Evolutionary conservation across 441 rosid genomes (phyloP), one percentile per base, ranked within the genome.

Genomic region (Gossypium laxum): DNA sequence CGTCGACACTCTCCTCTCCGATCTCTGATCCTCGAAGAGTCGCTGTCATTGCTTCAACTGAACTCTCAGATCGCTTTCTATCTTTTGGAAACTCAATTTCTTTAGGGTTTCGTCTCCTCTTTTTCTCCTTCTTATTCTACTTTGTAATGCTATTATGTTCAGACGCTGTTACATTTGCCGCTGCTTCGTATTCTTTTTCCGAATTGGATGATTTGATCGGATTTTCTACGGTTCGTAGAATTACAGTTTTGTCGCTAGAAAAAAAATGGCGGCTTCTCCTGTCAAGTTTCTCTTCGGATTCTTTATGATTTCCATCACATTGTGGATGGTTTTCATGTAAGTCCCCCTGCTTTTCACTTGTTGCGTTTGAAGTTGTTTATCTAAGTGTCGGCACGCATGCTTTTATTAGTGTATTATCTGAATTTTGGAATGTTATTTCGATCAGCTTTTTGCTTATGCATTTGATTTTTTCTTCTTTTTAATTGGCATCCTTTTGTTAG

Each of bases 321-420:
- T 94, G 72, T 94, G 98, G 98, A 71, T 92, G 82, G 79, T 90
- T 76, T 89, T 94, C 88, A 84, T 92, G 99, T 94, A 84, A 82
- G 98, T 83, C 52, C 2, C 61, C 62, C 67, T 3, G 45, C 51
- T 67, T 81, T 57, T 52, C 30, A 24, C 5, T 41, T 66, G 12
- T 28, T 72, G 12, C 19, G 21, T 58, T n/a, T 43, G n/a, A 47
- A 48, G 8, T 48, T 24, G 12, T 24, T 66, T 7, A 47, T 50
- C 14, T 15, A 48, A 14, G 1, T 8, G 12, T 28, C 19, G 11
- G 48, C 56, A 22, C 48, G 54, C 12, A n/a, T 24, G 6, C 24
- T 0, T 69, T 70, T 38, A 4, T 41, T 34, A 19, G 12, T 45
- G 5, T 71, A 15, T 8, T 26, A 4, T 43, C 54, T 7, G 62